Evolutionary conservation across 2,329 filamentous ascomycete species (phyloP).

Genomic region (Epichloe festucae): DNA sequence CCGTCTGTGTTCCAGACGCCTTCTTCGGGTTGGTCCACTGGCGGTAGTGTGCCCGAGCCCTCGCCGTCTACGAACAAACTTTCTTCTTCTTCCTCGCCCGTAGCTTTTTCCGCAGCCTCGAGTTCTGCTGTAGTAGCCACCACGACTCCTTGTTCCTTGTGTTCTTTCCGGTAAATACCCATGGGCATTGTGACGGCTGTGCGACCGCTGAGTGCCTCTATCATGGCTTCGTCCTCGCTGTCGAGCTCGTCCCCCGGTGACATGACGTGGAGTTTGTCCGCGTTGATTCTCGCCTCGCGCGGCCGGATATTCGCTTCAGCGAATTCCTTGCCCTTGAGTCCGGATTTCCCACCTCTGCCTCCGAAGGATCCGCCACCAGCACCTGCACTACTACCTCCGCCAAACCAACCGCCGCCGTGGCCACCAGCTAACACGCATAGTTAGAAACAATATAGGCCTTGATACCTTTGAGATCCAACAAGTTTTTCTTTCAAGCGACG

Average conservation of each 20-base stretch:
- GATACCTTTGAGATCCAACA: background rate
- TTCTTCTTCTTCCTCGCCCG: constrained; percentile 31
- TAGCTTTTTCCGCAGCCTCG: constrained; percentile 37
- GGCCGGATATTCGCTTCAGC: constrained; percentile 19
- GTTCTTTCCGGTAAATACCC: constrained; percentile 41
- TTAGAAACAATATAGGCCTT: background rate
- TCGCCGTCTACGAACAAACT: constrained; percentile 32
- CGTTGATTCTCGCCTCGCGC: constrained; percentile 39
- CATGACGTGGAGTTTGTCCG: constrained; percentile 38
- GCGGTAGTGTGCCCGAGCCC: constrained; percentile 13
- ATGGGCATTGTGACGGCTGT: constrained; percentile 33
- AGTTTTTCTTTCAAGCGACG: background rate
- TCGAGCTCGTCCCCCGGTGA: constrained; percentile 30
- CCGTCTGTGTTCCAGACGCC: constrained; percentile 31
- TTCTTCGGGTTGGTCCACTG: constrained; percentile 21
- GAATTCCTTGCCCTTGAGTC: constrained; percentile 27
- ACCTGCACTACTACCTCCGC: constrained; percentile 17
- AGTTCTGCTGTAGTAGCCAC: constrained; percentile 45
- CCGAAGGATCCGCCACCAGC: constrained; percentile 15
- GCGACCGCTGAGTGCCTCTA: constrained; percentile 20
- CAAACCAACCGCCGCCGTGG: constrained; percentile 17
- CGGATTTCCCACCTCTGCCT: constrained; percentile 16
- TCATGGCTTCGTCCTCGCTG: constrained; percentile 31
- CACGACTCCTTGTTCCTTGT: constrained; percentile 39
- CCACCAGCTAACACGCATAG: constrained; percentile 9